Evolutionary conservation across 2,329 filamentous ascomycete species (phyloP).

Genomic region (Fusarium nanum): DNA sequence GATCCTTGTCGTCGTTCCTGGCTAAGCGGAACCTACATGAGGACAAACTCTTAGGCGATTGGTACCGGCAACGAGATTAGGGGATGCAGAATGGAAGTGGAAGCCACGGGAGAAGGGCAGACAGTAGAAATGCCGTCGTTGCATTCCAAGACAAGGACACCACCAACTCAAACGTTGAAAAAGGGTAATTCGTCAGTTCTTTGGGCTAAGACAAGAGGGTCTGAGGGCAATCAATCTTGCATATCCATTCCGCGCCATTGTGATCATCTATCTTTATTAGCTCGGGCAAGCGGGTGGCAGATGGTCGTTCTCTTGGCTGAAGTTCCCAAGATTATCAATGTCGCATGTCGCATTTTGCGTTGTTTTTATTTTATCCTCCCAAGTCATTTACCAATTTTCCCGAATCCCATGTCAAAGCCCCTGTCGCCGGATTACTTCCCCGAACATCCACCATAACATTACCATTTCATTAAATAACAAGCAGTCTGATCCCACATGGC

Average conservation of each 20-base stretch:
- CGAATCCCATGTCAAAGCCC: constrained; percentile 33
- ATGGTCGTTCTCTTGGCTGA: constrained; percentile 12
- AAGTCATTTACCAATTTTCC: constrained; percentile 31
- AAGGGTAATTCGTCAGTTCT: constrained; percentile 1
- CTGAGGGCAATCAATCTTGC: constrained; percentile 39
- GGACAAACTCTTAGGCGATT: constrained; percentile 6
- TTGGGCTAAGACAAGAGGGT: constrained; percentile 2
- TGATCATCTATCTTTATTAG: constrained; percentile 15
- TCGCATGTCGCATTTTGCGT: constrained; percentile 16
- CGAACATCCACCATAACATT: constrained; percentile 30
- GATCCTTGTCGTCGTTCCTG: constrained; percentile 34
- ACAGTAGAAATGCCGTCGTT: constrained; percentile 3
- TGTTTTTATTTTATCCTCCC: constrained; percentile 31
- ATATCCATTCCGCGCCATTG: constrained; percentile 33
- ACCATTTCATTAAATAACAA: constrained; percentile 13
- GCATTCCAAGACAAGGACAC: constrained; percentile 13
- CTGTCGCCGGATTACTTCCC: constrained; percentile 37
- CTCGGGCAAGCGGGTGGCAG: constrained; percentile 13
- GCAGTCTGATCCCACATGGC: constrained; percentile 32
- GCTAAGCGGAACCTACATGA: constrained; percentile 32
- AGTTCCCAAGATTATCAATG: constrained; percentile 4
- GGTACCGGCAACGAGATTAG: constrained; percentile 18
- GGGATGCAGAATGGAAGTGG: constrained; percentile 20
- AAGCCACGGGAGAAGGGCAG: constrained; percentile 30
- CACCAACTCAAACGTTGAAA: background rate